Evolutionary conservation across 257 asterid species (phyloP).

Genomic region (Capsicum baccatum): DNA sequence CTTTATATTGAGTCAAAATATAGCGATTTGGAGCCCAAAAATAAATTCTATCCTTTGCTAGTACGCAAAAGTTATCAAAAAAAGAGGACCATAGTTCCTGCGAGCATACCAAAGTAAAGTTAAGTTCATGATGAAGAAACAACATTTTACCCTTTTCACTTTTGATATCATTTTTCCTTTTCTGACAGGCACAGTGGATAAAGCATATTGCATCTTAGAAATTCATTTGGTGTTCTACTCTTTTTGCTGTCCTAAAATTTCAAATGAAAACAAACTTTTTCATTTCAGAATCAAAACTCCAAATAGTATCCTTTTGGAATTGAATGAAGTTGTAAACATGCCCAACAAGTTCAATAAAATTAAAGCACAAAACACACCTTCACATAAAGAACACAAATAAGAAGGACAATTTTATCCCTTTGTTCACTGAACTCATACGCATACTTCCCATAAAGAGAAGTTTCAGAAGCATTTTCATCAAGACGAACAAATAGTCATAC

Average conservation of each 20-base stretch:
- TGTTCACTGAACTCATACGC: neutral
- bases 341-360: neutral
- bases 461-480: neutral
- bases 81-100: no score
- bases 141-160: neutral
- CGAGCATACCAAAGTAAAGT: no score
- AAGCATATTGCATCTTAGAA: neutral
- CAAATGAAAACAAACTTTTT: neutral
- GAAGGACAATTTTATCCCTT: neutral
- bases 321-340: neutral
- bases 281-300: neutral
- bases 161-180: neutral
- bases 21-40: no score
- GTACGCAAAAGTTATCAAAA: no score
- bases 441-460: neutral
- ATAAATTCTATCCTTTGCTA: no score
- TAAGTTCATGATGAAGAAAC: neutral
- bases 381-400: conserved; percentile 18
- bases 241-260: neutral
- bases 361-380: neutral
- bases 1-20: no score
- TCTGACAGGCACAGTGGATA: neutral
- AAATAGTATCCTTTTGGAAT: neutral
- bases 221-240: neutral
- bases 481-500: neutral